Conservation (phyloP, 2,329 filamentous ascomycete species). For the Cladosporium sp. region DNA sequence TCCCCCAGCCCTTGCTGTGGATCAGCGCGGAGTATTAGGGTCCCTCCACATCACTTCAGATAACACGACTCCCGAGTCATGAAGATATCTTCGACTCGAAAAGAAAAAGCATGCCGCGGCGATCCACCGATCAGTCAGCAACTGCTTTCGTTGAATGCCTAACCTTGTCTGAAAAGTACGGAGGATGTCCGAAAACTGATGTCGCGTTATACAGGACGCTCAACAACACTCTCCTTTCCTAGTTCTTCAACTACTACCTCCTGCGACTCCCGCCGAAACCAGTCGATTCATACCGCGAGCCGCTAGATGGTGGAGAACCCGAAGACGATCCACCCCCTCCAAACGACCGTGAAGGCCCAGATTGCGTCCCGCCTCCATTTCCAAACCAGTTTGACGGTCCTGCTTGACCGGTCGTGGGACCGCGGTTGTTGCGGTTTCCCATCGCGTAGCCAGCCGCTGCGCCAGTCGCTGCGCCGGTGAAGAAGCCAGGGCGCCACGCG, state of each 20-base stretch:
- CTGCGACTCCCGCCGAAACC: slow-evolving; percentile 18
- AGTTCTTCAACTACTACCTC: neutral
- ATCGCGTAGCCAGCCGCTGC: slow-evolving; percentile 69
- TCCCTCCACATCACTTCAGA: neutral
- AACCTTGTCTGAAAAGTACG: neutral
- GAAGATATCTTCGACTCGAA: neutral
- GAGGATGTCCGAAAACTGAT: neutral
- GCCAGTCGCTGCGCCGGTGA: slow-evolving; percentile 67
- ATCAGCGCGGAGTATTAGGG: slow-evolving; percentile 1
- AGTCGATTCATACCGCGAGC: slow-evolving; percentile 18
- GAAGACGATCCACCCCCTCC: neutral
- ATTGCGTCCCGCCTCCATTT: neutral
- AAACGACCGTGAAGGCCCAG: slow-evolving; percentile 11
- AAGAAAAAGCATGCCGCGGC: neutral
- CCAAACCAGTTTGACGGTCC: slow-evolving; percentile 35
- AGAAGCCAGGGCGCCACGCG: slow-evolving; percentile 72
- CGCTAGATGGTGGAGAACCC: slow-evolving; percentile 9
- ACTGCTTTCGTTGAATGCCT: neutral
- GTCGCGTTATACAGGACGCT: neutral
- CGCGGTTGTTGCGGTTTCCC: slow-evolving; percentile 41
- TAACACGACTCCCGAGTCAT: neutral
- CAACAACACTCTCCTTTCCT: neutral
- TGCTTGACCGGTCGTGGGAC: slow-evolving; percentile 35
- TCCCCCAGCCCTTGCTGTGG: slow-evolving; percentile 2
- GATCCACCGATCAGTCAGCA: neutral